Conservation (phyloP, 495 filamentous ascomycete genomes). For the Penicillium soppii region DNA sequence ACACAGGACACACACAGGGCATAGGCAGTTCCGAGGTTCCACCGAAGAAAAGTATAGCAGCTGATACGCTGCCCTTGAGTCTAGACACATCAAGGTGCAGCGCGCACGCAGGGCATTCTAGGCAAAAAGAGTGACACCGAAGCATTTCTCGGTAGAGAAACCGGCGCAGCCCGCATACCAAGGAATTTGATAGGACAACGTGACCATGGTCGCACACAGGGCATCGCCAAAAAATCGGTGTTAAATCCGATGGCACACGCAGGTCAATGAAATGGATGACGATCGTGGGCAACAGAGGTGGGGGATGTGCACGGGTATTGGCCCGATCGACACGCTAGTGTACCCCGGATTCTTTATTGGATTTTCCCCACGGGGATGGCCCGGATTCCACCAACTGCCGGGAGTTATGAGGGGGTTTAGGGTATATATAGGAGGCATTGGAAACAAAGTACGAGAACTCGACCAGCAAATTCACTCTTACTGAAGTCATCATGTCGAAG, state of each 20-base stretch:
- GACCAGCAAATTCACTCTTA: too few relatives aligned
- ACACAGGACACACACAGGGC: slow-evolving; percentile 12
- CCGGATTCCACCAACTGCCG: too few relatives aligned
- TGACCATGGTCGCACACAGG: slow-evolving; percentile 9
- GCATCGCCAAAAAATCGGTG: too few relatives aligned
- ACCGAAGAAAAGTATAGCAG: background rate
- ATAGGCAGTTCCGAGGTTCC: background rate
- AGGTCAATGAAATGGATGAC: slow-evolving; percentile 8
- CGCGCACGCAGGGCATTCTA: slow-evolving; percentile 13
- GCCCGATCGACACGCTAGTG: slow-evolving; percentile 10
- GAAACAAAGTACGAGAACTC: too few relatives aligned
- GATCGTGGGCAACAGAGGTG: background rate
- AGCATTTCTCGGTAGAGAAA: too few relatives aligned
- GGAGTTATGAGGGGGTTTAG: too few relatives aligned
- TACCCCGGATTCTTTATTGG: slow-evolving; percentile 15
- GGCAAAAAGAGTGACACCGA: background rate
- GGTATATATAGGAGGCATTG: too few relatives aligned
- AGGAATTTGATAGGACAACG: background rate
- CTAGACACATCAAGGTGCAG: background rate
- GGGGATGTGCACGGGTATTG: slow-evolving; percentile 2
- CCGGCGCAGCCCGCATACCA: background rate
- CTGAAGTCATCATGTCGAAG: slow-evolving; percentile 13
- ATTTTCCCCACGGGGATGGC: background rate
- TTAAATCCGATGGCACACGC: slow-evolving; percentile 1
- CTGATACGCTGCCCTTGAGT: background rate